These are phyloP conservation scores for Angomonas deanei DNA, from an alignment of 208 protist species.

Conservation along the genomic window DNA sequence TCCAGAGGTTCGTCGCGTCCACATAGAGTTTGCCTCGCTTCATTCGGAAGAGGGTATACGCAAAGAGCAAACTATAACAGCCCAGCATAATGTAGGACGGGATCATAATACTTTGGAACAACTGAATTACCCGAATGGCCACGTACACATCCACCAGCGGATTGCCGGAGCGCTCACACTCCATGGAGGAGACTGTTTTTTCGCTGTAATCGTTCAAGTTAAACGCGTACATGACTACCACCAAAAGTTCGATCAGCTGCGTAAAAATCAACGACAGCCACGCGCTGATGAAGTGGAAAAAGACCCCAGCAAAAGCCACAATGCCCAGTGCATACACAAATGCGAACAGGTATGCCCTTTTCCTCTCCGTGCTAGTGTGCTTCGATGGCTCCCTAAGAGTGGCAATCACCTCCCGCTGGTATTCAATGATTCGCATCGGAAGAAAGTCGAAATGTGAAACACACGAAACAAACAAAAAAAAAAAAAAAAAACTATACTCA, in stretches of 20 bases:
- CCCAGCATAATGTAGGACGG: constrained; percentile 35
- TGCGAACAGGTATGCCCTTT: constrained; percentile 75
- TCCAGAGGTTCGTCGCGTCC: constrained; percentile 77
- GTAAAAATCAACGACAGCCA: constrained; percentile 60
- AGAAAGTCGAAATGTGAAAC: constrained; percentile 4
- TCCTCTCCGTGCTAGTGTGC: constrained; percentile 69
- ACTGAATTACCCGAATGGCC: constrained; percentile 51
- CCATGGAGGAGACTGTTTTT: constrained; percentile 62
- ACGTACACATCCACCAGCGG: constrained; percentile 72
- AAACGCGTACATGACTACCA: constrained; percentile 70
- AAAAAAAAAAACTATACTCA: constrained; percentile 10
- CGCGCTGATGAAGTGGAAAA: constrained; percentile 74
- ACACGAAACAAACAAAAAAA: no score
- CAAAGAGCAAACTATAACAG: constrained; percentile 26
- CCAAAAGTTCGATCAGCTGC: constrained; percentile 61
- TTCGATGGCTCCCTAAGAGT: constrained; percentile 50
- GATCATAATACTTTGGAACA: constrained; percentile 46
- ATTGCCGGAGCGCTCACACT: constrained; percentile 78
- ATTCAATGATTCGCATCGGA: constrained; percentile 68
- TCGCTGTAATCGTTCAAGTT: constrained; percentile 80
- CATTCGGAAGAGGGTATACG: constrained; percentile 45
- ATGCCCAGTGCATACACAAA: constrained; percentile 62
- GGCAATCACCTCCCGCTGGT: constrained; percentile 67
- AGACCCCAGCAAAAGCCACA: constrained; percentile 39
- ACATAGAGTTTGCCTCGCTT: constrained; percentile 48